A percentile compares a stretch with the other conserved stretches of the same genome.
Evolutionary conservation across 805 yeast species (phyloP).

Genomic region (Teunomyces gatunensis): DNA sequence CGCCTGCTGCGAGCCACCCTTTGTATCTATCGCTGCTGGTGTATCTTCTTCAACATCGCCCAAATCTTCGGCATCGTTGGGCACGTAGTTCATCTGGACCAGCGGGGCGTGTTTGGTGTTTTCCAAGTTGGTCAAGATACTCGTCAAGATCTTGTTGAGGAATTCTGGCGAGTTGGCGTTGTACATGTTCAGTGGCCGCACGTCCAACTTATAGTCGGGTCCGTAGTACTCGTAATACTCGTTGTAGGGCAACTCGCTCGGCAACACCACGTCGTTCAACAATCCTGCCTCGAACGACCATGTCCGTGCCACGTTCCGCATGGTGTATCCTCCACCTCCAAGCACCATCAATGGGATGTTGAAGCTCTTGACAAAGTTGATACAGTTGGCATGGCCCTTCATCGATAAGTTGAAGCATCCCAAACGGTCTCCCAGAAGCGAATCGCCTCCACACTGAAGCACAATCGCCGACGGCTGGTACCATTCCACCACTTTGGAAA

Average conservation of each 20-base stretch:
- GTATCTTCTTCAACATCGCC: slow-evolving; percentile 88
- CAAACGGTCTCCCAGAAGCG: slow-evolving; percentile 89
- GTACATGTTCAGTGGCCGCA: slow-evolving; percentile 93
- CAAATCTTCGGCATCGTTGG: slow-evolving; percentile 80
- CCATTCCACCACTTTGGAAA: slow-evolving; percentile 72
- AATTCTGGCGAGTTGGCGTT: slow-evolving; percentile 94
- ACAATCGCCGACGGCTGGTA: slow-evolving; percentile 96
- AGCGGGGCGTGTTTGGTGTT: slow-evolving; percentile 96
- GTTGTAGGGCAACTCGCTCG: slow-evolving; percentile 70
- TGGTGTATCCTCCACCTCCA: slow-evolving; percentile 99
- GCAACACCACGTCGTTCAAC: slow-evolving; percentile 73
- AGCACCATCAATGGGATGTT: slow-evolving; percentile 88
- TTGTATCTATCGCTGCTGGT: slow-evolving; percentile 74
- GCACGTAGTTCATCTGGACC: slow-evolving; percentile 88
- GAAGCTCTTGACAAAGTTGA: slow-evolving; percentile 79
- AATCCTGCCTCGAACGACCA: slow-evolving; percentile 95
- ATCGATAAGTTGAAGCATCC: slow-evolving; percentile 95
- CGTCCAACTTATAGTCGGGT: slow-evolving; percentile 93
- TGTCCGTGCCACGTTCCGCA: slow-evolving; percentile 91
- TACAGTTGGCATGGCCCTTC: slow-evolving; percentile 95
- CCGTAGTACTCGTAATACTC: slow-evolving; percentile 97
- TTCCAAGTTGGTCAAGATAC: slow-evolving; percentile 74
- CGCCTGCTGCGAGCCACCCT: slow-evolving; percentile 87
- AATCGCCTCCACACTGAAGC: slow-evolving; percentile 98
- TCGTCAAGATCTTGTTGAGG: slow-evolving; percentile 75